These are phyloP conservation scores for Thelonectria olida DNA, from an alignment of 2,329 filamentous ascomycete genomes.

Conservation along the genomic window DNA sequence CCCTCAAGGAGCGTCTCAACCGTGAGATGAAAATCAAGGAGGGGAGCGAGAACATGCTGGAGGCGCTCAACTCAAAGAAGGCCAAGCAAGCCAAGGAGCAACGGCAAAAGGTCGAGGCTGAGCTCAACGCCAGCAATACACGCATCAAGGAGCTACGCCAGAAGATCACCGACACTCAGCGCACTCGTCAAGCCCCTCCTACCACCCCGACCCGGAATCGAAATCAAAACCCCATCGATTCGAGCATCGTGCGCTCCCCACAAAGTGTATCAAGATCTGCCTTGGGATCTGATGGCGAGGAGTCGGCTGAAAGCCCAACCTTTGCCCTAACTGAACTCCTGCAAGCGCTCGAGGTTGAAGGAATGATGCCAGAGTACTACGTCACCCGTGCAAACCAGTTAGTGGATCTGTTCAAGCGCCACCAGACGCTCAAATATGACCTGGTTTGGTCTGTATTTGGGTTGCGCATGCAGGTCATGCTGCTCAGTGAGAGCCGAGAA, in stretches of 20 bases:
- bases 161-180: constrained; percentile 68
- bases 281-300: constrained; percentile 70
- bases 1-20: constrained; percentile 84
- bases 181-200: constrained; percentile 55
- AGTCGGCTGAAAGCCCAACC: constrained; percentile 85
- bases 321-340: constrained; percentile 90
- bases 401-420: constrained; percentile 94
- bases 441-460: constrained; percentile 96
- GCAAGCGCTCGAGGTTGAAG: constrained; percentile 87
- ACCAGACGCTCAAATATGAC: constrained; percentile 95
- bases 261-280: constrained; percentile 64
- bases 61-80: constrained; percentile 93
- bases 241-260: constrained; percentile 64
- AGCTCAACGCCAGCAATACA: constrained; percentile 87
- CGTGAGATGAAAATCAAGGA: constrained; percentile 98
- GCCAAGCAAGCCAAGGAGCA: constrained; percentile 94
- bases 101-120: constrained; percentile 80
- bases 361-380: constrained; percentile 93
- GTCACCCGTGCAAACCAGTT: constrained; percentile 91
- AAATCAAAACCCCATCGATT: constrained; percentile 54
- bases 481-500: constrained; percentile 93
- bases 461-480: constrained; percentile 91
- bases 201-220: constrained; percentile 63
- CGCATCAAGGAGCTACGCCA: constrained; percentile 69
- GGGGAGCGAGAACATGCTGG: constrained; percentile 96